phyloP scores from a whole-genome alignment of 192 early-diverging fungal species.

The Coemansia sp. region DNA sequence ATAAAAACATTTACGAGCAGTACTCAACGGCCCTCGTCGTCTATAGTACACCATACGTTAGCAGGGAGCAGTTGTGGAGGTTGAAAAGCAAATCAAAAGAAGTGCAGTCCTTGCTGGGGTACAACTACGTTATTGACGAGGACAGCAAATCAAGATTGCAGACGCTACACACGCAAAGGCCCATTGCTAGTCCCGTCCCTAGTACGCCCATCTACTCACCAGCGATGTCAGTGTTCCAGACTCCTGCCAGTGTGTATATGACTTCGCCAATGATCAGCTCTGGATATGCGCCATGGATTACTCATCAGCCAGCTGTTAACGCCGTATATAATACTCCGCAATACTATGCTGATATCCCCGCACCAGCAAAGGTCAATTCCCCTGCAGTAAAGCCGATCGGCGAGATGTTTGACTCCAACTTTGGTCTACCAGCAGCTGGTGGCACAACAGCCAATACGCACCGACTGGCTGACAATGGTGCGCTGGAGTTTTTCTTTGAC shows the following conservation, averaged over 20 bases:
- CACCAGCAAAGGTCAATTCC: not conserved
- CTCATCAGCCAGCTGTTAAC: not conserved
- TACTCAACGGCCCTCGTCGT: not conserved
- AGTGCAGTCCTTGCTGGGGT: not conserved
- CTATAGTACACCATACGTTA: not conserved
- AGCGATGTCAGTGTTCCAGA: not conserved
- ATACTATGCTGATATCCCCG: not conserved
- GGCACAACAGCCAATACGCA: not conserved
- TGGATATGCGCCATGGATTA: not conserved
- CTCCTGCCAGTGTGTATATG: not conserved
- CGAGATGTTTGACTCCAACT: conserved; percentile 1
- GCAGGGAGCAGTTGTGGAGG: not conserved
- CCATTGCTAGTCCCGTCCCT: not conserved
- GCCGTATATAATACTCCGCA: not conserved
- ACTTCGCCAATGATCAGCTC: not conserved
- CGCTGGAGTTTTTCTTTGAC: conserved; percentile 7
- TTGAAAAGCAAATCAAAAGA: conserved; percentile 4
- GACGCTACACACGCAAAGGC: not conserved
- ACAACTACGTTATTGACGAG: not conserved
- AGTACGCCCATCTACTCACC: not conserved
- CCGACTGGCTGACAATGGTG: not conserved
- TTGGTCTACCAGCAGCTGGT: not conserved
- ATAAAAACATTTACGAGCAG: conserved; percentile 4
- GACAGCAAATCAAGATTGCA: not conserved
- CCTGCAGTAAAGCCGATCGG: not conserved